phyloP scores from a whole-genome alignment of 345 rosid genomes.

The Rhodamnia argentea region DNA sequence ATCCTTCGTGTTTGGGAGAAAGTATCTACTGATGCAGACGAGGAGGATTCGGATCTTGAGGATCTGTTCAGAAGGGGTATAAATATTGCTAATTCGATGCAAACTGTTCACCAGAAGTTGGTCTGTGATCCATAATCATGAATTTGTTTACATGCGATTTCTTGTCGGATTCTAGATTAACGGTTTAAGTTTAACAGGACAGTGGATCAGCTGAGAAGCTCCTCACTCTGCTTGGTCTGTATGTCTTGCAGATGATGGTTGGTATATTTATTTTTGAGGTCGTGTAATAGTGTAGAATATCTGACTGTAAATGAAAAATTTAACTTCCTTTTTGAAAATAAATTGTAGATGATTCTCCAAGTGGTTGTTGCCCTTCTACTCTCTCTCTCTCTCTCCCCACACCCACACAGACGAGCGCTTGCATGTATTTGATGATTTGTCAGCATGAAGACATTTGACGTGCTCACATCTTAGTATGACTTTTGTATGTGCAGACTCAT shows the following conservation, averaged over 20 bases:
- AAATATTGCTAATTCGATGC: conserved; percentile 49
- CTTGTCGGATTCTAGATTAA: neutral
- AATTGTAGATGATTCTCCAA: neutral
- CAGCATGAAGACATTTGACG: neutral
- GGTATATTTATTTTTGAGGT: conserved; percentile 12
- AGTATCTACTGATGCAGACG: conserved; percentile 25
- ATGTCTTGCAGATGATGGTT: conserved; percentile 66
- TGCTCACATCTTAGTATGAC: conserved; percentile 5
- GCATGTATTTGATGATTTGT: neutral
- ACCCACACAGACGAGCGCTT: neutral
- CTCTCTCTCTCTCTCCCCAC: neutral
- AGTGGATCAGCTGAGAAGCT: conserved; percentile 39
- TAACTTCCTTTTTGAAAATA: neutral
- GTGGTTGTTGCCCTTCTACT: neutral
- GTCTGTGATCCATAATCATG: conserved; percentile 23
- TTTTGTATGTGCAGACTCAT: conserved; percentile 45
- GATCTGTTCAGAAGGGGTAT: conserved; percentile 48
- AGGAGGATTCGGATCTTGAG: conserved; percentile 21
- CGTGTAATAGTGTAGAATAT: neutral
- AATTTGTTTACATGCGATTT: neutral
- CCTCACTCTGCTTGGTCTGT: conserved; percentile 59
- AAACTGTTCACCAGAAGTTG: conserved; percentile 40
- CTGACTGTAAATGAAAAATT: neutral
- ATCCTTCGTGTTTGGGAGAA: conserved; percentile 45
- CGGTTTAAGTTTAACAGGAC: conserved; percentile 32